Base-by-base conservation (phyloP, 768 basidiomycete species). In the Boletus pseudo-olivaceus region DNA sequence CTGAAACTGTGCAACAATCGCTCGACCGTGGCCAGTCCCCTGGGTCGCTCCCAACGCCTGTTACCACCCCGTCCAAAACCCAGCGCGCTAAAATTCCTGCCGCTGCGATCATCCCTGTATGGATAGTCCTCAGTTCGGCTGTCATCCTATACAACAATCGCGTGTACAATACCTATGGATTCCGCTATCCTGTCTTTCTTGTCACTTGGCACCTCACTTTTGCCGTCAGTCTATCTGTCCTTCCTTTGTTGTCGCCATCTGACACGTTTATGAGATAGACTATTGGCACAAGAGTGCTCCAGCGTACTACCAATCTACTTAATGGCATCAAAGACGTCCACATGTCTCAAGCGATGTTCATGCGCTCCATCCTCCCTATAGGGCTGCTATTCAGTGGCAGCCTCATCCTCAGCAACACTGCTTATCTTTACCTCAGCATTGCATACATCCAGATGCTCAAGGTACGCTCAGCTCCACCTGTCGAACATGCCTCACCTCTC, bases 91-190 rank as follows among this genome's bases (percentile, higher is more conserved):
- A 79, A 64, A 70, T 89, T 29, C 80, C 88, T 12, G 79, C 88
- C 1, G 66, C 83, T 1, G 73, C 79, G 52, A 90, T 94, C 65
- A 91, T 97, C 53, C 94, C 92, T 27, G 75, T 96, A 52, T 98
- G 96, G 96, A 98, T 97, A 65, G 74, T 83, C 19, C 86, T 96
- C 62, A 89, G 86, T 59, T 92, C 93, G 26, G 69, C 83, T 8
- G 95, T 98, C 68, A 98, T 98, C 74, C 84, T 97, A 55, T 97
- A 98, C 83, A 97, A 97, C 82, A 96, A 93, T 71, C 85, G 85
- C 67, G 73, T 91, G 62, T 93, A 90, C 78, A 90, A 89, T 72
- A 81, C 80, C 42, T 82, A 89, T 65, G 72, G 84, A 56, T 97
- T 97, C 78, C 82, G 83, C 65, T 97, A 77, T 76, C 95, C 95